Evolutionary conservation across 225 moss, liverwort and hornwort genomes (phyloP), one percentile per base, ranked within the genome.

Genomic region (Antitrichia curtipendula): DNA sequence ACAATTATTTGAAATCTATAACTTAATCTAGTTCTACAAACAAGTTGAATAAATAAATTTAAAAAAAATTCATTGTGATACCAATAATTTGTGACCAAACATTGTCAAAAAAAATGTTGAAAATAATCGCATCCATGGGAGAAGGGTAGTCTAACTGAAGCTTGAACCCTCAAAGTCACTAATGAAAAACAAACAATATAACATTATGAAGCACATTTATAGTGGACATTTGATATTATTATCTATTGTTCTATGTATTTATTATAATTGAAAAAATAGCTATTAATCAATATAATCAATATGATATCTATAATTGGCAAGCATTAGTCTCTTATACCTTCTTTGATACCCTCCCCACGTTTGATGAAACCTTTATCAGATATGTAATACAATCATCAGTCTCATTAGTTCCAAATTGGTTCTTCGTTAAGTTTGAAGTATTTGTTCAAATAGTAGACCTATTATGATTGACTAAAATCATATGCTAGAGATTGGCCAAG

Each of bases 271-370:
- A 0, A 19, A 64, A 64, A 64, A 3, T 36, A 64, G 16, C 19
- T 64, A 10, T 6, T 36, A 10, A 64, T 36, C 3, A 36, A 36
- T 19, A 36, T 64, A 34, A 63, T 64, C 17, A 3, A 13, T 10
- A 34, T 34, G 5, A 34, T 10, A 64, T 19, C 10, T 64, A 6
- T 36, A 10, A 65, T 66, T 66, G 1, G 1, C 7, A 38, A 22
- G 12, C 22, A 66, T 22, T 66, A 3, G 12, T 66, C 22, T 38
- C 2, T 22, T n/a, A 20, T 12, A 0, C 1, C 22, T 1, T 2
- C 4, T 1, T 38, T 22, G 1, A 21, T 22, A 22, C 38, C 12
- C 12, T 66, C 22, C 12, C 38, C 22, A 7, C 2, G 12, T 34
- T 34, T 63, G 5, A 63, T 63, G 34, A 63, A 63, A 63, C 34